Base-by-base conservation (phyloP, 768 basidiomycete species). In the Boletus tomentosulus region DNA sequence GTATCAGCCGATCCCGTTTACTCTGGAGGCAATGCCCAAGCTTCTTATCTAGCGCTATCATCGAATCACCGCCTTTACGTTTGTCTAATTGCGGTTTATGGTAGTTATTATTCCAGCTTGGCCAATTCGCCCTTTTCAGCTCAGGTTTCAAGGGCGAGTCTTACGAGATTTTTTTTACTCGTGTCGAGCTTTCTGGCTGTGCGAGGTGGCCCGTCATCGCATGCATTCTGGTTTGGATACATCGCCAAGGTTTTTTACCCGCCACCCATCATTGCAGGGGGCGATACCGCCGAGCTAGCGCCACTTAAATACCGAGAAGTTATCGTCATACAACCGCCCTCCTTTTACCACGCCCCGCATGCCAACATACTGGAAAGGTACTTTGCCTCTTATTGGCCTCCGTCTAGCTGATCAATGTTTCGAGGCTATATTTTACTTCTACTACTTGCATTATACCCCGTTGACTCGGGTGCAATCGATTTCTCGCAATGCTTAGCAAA, bases 401-500 rank as follows among this genome's bases (percentile, higher is more conserved):
- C 16, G 27, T 31, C 13, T 16, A 11, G n/a, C 51, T 61, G 33
- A 62, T 30, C 4, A 45, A 13, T 33, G 8, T 34, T 31, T 42
- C 6, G 2, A 31, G 62, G 9, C 12, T 19, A 11, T 28, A 4
- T 47, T 15, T 46, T 51, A 0, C 19, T 54, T 27, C 7, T 51
- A 31, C 22, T 49, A 1, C 37, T 55, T 16, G 35, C 28, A 6
- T 37, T 37, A 1, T 54, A 16, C 16, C 46, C 53, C 9, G 6
- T 24, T 3, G 13, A 9, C n/a, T 52, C 53, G 3, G 19, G 3
- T 7, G 61, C 61, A 11, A 39, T 10, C 0, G 39, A 64, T 27
- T 45, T 60, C 48, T 3, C 47, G 3, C 57, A 56, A 25, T 67
- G 67, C 35, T 44, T 69, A 0, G 5, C 0, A 16, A 28, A 19